Conservation (phyloP, 2,329 filamentous ascomycete species). For the Colletotrichum scovillei region DNA sequence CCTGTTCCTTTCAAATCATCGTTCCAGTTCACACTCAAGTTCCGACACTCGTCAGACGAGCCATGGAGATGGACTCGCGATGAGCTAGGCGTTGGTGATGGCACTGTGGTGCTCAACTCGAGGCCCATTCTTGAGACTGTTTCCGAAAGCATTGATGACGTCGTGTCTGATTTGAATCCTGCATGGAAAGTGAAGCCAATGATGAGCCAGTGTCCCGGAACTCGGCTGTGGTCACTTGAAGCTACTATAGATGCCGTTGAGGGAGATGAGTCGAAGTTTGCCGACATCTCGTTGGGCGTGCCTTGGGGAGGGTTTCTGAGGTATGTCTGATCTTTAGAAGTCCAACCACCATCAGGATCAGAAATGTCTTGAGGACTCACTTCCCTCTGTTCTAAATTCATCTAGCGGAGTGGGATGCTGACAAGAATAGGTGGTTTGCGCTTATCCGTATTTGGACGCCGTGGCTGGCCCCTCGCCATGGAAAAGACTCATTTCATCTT, state of each 20-base stretch:
- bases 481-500: slow-evolving; percentile 71
- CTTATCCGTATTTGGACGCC: slow-evolving; percentile 82
- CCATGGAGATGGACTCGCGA: slow-evolving; percentile 80
- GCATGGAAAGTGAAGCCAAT: slow-evolving; percentile 65
- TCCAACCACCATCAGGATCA: background rate
- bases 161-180: slow-evolving; percentile 68
- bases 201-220: slow-evolving; percentile 74
- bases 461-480: slow-evolving; percentile 92
- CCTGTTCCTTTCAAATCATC: slow-evolving; percentile 57
- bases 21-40: slow-evolving; percentile 78
- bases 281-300: slow-evolving; percentile 68
- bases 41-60: slow-evolving; percentile 62
- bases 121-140: slow-evolving; percentile 40
- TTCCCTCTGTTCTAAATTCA: no score
- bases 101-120: slow-evolving; percentile 65
- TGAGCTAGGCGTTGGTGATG: slow-evolving; percentile 71
- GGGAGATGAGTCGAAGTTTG: slow-evolving; percentile 67
- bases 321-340: slow-evolving; percentile 46
- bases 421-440: slow-evolving; percentile 76
- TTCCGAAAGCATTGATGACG: slow-evolving; percentile 59
- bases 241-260: slow-evolving; percentile 66
- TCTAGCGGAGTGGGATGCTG: slow-evolving; percentile 23
- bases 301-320: slow-evolving; percentile 69
- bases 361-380: background rate
- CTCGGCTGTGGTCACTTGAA: slow-evolving; percentile 77